These are phyloP conservation scores for Penicillium cosmopolitanum DNA, from an alignment of 495 filamentous ascomycete genomes.

Conservation along the genomic window DNA sequence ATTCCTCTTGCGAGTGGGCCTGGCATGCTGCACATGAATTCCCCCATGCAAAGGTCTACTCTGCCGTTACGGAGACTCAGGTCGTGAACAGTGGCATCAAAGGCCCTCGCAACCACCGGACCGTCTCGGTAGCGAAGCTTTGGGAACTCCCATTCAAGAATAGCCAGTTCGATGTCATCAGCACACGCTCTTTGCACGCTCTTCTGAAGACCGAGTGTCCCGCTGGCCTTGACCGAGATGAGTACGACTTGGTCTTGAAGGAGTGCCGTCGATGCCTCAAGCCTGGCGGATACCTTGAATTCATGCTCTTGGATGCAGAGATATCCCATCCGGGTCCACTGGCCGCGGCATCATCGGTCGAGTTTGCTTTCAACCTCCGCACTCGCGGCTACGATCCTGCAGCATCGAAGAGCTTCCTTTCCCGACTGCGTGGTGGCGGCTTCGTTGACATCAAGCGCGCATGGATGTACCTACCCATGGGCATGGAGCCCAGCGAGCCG, in stretches of 20 bases:
- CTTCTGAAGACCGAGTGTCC: conserved; percentile 69
- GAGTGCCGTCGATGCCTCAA: conserved; percentile 92
- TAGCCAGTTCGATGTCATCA: conserved; percentile 90
- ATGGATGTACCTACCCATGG: conserved; percentile 91
- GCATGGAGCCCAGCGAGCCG: conserved; percentile 56
- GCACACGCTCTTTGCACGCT: conserved; percentile 83
- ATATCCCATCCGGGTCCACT: conserved; percentile 80
- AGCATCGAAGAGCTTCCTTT: conserved; percentile 78
- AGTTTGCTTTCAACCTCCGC: conserved; percentile 86
- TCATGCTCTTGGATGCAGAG: conserved; percentile 83
- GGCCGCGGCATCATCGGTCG: conserved; percentile 77
- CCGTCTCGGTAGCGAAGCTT: conserved; percentile 71
- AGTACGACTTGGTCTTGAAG: conserved; percentile 81
- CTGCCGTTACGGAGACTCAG: conserved; percentile 73
- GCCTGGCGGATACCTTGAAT: conserved; percentile 91
- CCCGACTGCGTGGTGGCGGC: conserved; percentile 70
- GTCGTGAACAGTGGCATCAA: conserved; percentile 69
- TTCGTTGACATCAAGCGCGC: conserved; percentile 81
- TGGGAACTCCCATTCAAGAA: conserved; percentile 85
- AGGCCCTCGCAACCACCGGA: conserved; percentile 86
- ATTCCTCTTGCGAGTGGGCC: conserved; percentile 87
- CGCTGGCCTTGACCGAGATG: conserved; percentile 63
- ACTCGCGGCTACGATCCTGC: conserved; percentile 84
- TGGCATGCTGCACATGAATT: conserved; percentile 89
- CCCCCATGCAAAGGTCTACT: conserved; percentile 83